phyloP scores from a whole-genome alignment of 1,284 basidiomycete species.

The Hemileia vastatrix region DNA sequence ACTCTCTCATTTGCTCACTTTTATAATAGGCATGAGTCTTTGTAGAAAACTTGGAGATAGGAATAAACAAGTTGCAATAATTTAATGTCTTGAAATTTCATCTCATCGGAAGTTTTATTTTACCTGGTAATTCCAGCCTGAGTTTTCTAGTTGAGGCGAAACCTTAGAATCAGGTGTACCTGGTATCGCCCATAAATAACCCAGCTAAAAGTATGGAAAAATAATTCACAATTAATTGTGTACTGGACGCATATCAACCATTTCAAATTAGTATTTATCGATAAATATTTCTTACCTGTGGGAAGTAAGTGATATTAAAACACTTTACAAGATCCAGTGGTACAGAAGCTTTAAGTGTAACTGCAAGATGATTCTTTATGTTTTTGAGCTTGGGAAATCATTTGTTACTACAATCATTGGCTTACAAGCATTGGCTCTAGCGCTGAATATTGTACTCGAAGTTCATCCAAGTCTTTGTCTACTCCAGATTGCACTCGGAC shows the following conservation, averaged over 20 bases:
- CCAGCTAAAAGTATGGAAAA: conserved; percentile 8
- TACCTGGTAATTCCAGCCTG: conserved; percentile 20
- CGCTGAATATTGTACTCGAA: conserved; percentile 12
- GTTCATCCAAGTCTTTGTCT: conserved; percentile 20
- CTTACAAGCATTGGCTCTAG: conserved; percentile 13
- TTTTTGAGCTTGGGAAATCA: neutral
- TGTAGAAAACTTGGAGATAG: conserved; percentile 7
- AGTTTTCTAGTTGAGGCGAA: neutral
- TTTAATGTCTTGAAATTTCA: neutral
- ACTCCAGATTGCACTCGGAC: conserved; percentile 5
- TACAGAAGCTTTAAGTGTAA: neutral
- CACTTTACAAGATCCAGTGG: conserved; percentile 6
- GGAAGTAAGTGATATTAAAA: conserved; percentile 17
- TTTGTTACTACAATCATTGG: neutral
- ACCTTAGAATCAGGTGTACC: neutral
- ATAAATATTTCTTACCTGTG: conserved; percentile 14
- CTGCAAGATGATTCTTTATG: conserved; percentile 4
- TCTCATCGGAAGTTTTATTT: neutral
- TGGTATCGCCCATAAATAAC: conserved; percentile 13
- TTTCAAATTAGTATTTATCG: neutral
- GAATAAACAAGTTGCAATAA: neutral
- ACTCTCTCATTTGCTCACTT: conserved; percentile 12
- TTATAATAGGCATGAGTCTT: conserved; percentile 18
- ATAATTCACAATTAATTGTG: neutral
- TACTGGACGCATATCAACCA: neutral